Conservation (phyloP, 75 land plant species). For the Picea glauca region DNA sequence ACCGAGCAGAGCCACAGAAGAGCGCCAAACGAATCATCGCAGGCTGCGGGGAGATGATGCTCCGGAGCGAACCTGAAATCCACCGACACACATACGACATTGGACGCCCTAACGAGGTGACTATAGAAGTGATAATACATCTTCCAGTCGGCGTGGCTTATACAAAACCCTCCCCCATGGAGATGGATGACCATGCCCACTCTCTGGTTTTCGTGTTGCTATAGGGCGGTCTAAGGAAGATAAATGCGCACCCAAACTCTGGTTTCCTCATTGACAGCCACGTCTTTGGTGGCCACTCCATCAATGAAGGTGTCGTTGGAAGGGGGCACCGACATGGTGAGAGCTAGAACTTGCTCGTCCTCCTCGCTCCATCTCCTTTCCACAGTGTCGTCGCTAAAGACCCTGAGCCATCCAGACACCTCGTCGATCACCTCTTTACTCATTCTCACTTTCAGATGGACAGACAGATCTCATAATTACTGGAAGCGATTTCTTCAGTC, state of each 20-base stretch:
- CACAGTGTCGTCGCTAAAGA: conserved; percentile 58
- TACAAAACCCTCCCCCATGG: conserved; percentile 83
- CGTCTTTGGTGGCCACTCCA: conserved; percentile 43
- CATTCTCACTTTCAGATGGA: neutral
- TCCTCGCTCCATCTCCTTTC: conserved; percentile 55
- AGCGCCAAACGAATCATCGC: conserved; percentile 43
- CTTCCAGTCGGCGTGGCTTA: conserved; percentile 34
- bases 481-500: too few relatives aligned
- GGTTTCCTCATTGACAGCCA: conserved; percentile 17
- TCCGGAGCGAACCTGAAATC: conserved; percentile 69
- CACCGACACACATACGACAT: conserved; percentile 52
- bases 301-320: conserved; percentile 19
- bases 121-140: conserved; percentile 49
- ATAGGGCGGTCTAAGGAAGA: conserved; percentile 21
- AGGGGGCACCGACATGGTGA: conserved; percentile 17
- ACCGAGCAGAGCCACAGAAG: conserved; percentile 57
- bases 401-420: conserved; percentile 48
- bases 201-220: neutral
- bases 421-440: conserved; percentile 25
- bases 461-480: too few relatives aligned
- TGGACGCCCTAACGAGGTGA: conserved; percentile 26
- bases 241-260: conserved; percentile 39
- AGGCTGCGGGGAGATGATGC: conserved; percentile 70
- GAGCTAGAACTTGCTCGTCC: conserved; percentile 20
- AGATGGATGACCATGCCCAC: conserved; percentile 66